Conservation (phyloP, 257 asterid genomes). For the Plectranthus barbatus region DNA sequence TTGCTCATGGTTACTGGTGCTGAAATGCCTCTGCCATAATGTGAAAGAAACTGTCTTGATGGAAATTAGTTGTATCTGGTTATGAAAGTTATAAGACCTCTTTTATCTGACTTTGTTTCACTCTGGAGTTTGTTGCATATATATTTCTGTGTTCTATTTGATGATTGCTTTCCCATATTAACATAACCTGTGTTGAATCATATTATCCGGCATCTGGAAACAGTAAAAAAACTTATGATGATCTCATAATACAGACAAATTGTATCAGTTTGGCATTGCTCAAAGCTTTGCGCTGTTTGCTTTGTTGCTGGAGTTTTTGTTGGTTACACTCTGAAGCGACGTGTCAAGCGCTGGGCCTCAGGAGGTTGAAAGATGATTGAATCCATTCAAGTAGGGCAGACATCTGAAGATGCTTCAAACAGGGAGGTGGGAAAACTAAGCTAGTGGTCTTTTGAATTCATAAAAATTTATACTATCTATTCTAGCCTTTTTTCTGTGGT, state of each 20-base stretch:
- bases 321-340: slow-evolving; percentile 75
- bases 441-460: neutral
- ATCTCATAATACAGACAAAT: slow-evolving; percentile 39
- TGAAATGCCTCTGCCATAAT: neutral
- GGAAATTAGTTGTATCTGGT: neutral
- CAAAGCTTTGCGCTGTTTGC: slow-evolving; percentile 69
- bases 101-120: neutral
- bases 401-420: neutral
- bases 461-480: too few species aligned
- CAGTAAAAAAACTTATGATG: slow-evolving; percentile 8
- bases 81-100: neutral
- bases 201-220: neutral
- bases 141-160: too few species aligned
- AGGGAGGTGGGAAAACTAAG: neutral
- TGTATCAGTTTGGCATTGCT: slow-evolving; percentile 61
- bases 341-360: slow-evolving; percentile 67
- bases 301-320: slow-evolving; percentile 72
- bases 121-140: neutral
- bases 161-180: neutral
- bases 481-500: neutral
- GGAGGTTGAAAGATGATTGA: slow-evolving; percentile 57
- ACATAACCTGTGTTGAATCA: too few species aligned
- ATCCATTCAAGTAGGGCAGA: neutral
- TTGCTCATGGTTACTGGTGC: neutral
- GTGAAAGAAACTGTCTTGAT: neutral